Conservation (phyloP, 495 filamentous ascomycete species). For the Cudoniella acicularis region DNA sequence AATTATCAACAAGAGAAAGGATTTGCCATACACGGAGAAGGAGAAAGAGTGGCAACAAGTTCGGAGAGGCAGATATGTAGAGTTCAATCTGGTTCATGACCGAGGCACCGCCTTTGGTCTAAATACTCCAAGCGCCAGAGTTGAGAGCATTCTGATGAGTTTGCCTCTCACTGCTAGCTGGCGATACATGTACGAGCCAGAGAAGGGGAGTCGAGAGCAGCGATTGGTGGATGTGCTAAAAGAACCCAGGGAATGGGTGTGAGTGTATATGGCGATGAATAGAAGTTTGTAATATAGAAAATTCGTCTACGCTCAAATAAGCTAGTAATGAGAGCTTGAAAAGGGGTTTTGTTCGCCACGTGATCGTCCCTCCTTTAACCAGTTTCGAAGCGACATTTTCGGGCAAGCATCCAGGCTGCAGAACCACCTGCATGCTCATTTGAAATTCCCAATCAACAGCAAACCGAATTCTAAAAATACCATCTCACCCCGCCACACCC, state of each 20-base stretch:
- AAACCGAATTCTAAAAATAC: not conserved
- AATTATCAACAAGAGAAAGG: constrained; percentile 81
- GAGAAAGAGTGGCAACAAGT: constrained; percentile 98
- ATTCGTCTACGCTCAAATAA: not conserved
- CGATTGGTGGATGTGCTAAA: constrained; percentile 76
- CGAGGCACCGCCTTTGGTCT: constrained; percentile 92
- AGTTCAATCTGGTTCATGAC: constrained; percentile 98
- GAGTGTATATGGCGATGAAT: not conserved
- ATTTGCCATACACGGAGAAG: constrained; percentile 77
- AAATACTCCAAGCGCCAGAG: constrained; percentile 83
- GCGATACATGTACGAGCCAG: constrained; percentile 89
- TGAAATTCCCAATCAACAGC: not conserved
- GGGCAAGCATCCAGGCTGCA: not conserved
- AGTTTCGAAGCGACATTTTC: not conserved
- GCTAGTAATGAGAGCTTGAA: not conserved
- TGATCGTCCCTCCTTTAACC: not conserved
- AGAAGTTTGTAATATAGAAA: not conserved
- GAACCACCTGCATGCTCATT: not conserved
- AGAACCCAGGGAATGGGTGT: constrained; percentile 86
- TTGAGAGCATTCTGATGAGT: constrained; percentile 98
- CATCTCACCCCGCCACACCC: not conserved
- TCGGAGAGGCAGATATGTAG: constrained; percentile 87
- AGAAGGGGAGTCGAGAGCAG: constrained; percentile 70
- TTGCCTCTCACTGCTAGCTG: constrained; percentile 88
- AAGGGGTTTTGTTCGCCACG: too few species aligned